A percentile compares a stretch with the other conserved stretches of the same genome.
phyloP scores from a whole-genome alignment of 345 rosid genomes.

The Syzygium jambos region DNA sequence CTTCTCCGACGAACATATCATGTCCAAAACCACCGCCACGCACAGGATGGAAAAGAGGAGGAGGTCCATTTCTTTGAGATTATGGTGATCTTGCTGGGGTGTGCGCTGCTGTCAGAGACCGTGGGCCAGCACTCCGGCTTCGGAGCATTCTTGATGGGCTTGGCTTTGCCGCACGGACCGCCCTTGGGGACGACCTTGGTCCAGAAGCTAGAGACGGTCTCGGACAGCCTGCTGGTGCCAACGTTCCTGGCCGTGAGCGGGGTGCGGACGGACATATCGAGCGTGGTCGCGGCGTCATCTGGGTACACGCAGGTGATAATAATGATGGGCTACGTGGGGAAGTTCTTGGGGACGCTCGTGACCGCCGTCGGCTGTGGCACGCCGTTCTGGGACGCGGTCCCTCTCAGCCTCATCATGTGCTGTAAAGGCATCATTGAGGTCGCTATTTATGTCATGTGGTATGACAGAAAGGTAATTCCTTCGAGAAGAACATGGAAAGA shows the following conservation, averaged over 20 bases:
- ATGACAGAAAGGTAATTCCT: constrained; percentile 4
- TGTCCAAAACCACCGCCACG: neutral
- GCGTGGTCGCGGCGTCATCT: neutral
- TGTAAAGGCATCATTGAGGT: constrained; percentile 20
- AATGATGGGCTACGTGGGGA: constrained; percentile 6
- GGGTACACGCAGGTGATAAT: neutral
- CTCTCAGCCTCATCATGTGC: constrained; percentile 28
- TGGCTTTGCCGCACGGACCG: constrained; percentile 31
- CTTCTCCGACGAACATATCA: neutral
- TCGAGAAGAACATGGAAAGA: neutral
- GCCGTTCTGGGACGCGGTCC: constrained; percentile 18
- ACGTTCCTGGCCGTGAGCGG: constrained; percentile 15
- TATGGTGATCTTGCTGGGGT: neutral
- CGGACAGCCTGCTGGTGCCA: constrained; percentile 15
- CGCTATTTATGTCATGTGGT: constrained; percentile 1
- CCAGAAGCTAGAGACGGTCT: constrained; percentile 20
- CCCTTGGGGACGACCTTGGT: constrained; percentile 27
- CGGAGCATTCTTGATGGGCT: constrained; percentile 17
- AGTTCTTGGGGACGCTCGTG: constrained; percentile 14
- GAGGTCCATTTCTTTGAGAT: neutral
- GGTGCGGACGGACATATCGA: constrained; percentile 8
- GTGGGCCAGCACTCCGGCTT: constrained; percentile 13
- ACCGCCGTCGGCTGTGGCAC: constrained; percentile 12
- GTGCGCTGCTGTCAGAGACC: constrained; percentile 1
- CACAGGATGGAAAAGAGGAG: neutral